A percentile compares a stretch with the other conserved stretches of the same genome.
These are phyloP conservation scores for Diphasiastrum complanatum DNA, from an alignment of 83 land plant species.

Conservation along the genomic window DNA sequence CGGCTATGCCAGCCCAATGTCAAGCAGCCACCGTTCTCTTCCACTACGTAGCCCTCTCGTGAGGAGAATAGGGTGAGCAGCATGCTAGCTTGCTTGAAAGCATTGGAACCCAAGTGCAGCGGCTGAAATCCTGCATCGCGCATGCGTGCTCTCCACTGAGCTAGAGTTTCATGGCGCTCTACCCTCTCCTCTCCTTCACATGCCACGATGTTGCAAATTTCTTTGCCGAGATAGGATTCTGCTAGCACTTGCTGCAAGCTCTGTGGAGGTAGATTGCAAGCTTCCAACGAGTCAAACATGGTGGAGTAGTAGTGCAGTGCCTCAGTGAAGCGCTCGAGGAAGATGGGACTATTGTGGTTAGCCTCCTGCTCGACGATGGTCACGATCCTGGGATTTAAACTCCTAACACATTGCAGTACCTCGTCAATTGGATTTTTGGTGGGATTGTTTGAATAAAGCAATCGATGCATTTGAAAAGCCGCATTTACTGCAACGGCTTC, in stretches of 20 bases:
- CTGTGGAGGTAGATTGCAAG: conserved; percentile 21
- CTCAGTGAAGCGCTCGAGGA: conserved; percentile 33
- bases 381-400: conserved; percentile 38
- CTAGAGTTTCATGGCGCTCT: conserved; percentile 62
- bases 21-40: conserved; percentile 39
- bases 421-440: conserved; percentile 25
- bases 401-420: conserved; percentile 27
- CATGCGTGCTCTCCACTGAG: conserved; percentile 53
- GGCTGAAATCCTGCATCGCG: conserved; percentile 55
- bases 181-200: conserved; percentile 63
- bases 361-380: conserved; percentile 52
- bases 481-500: conserved; percentile 45
- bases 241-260: conserved; percentile 40
- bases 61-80: conserved; percentile 37
- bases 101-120: conserved; percentile 66
- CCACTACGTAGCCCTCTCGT: conserved; percentile 37
- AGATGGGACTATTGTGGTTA: conserved; percentile 33
- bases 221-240: conserved; percentile 55
- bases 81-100: conserved; percentile 74
- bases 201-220: conserved; percentile 74
- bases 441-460: conserved; percentile 16
- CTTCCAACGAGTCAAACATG: conserved; percentile 46
- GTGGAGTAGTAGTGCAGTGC: conserved; percentile 47
- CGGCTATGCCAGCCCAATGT: conserved; percentile 48
- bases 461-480: conserved; percentile 33